These are phyloP conservation scores for Lecanicillium sp. DNA, from an alignment of 2,329 filamentous ascomycete genomes.

Conservation along the genomic window DNA sequence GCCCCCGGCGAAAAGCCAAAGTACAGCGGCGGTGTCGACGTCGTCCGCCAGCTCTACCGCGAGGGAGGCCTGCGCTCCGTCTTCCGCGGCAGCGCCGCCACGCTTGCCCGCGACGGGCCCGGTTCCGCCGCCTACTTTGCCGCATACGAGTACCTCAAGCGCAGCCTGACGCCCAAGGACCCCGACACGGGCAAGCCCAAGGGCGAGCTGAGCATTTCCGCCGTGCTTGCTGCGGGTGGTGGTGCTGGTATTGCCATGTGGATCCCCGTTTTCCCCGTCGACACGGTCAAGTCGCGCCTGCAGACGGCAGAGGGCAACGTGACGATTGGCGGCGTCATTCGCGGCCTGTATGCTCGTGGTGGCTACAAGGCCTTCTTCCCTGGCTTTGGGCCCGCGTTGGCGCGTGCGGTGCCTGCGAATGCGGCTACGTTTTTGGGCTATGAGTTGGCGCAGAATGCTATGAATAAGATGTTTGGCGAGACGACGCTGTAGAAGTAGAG, in stretches of 20 bases:
- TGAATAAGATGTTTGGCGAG: conserved; percentile 63
- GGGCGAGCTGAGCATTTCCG: conserved; percentile 71
- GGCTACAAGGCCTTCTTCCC: conserved; percentile 94
- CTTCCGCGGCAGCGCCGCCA: conserved; percentile 85
- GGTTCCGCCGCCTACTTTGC: conserved; percentile 95
- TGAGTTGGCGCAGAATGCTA: conserved; percentile 73
- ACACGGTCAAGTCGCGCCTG: conserved; percentile 89
- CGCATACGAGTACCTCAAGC: conserved; percentile 93
- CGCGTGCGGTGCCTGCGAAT: conserved; percentile 90
- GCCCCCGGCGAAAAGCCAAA: conserved; percentile 86
- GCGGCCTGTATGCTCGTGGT: conserved; percentile 72
- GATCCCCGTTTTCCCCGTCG: conserved; percentile 96
- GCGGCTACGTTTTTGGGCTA: conserved; percentile 89
- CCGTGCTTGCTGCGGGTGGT: conserved; percentile 79
- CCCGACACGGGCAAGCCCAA: conserved; percentile 60
- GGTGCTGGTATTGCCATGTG: conserved; percentile 96
- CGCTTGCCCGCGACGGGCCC: conserved; percentile 85
- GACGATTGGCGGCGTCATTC: conserved; percentile 70
- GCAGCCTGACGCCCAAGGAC: conserved; percentile 74
- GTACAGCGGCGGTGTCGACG: conserved; percentile 80
- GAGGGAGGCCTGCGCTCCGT: conserved; percentile 86
- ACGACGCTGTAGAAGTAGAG: too few species aligned
- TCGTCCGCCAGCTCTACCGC: conserved; percentile 86
- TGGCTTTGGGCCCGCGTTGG: conserved; percentile 85
- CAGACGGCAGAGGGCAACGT: conserved; percentile 86